These are phyloP conservation scores for Boletus bicolor DNA, from an alignment of 768 basidiomycete genomes.

Conservation along the genomic window DNA sequence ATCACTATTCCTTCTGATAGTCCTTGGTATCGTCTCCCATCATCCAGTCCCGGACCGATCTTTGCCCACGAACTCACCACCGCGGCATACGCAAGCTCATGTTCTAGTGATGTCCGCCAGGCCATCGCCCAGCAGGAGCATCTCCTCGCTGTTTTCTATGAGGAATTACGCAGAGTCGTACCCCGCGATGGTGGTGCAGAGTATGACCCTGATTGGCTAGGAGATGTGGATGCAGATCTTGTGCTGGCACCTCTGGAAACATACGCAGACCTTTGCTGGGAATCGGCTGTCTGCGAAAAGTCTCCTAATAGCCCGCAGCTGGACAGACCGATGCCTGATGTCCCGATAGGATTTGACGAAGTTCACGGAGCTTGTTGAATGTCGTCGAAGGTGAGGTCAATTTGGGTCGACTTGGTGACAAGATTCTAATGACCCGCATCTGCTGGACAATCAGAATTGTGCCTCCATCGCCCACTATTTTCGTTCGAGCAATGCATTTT, in stretches of 20 bases:
- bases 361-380: conserved; percentile 13
- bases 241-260: conserved; percentile 27
- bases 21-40: conserved; percentile 36
- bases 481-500: conserved; percentile 10
- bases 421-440: background rate
- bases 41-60: conserved; percentile 26
- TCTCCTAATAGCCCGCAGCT: background rate
- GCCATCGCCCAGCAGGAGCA: conserved; percentile 33
- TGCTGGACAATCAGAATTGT: background rate
- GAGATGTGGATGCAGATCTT: conserved; percentile 27
- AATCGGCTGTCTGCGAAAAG: conserved; percentile 24
- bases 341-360: conserved; percentile 30
- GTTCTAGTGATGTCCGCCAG: conserved; percentile 33
- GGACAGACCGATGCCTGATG: conserved; percentile 24
- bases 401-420: background rate
- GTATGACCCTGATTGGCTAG: conserved; percentile 29
- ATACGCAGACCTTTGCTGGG: conserved; percentile 32
- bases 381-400: conserved; percentile 3
- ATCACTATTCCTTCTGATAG: conserved; percentile 39
- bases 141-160: conserved; percentile 32
- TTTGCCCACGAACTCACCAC: conserved; percentile 19
- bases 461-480: background rate
- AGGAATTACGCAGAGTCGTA: conserved; percentile 26
- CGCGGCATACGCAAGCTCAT: conserved; percentile 23
- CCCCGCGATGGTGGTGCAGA: conserved; percentile 7